phyloP scores from a whole-genome alignment of 306 rosid genomes.

The Trifolium repens region DNA sequence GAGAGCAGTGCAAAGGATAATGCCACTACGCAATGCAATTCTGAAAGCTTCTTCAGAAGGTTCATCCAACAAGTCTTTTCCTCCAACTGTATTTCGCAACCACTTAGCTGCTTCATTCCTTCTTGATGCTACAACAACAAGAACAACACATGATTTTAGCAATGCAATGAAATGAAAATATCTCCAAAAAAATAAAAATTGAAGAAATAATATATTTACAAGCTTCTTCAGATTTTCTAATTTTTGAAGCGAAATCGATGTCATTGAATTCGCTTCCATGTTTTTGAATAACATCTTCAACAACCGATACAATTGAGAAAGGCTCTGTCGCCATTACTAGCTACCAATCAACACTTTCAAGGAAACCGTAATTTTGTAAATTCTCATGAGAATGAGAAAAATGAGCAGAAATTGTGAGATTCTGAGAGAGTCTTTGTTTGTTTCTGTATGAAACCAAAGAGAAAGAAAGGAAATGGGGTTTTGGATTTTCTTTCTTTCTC shows the following conservation, averaged over 20 bases:
- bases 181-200: not conserved
- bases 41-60: conserved; percentile 93
- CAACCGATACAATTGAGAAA: conserved; percentile 67
- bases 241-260: conserved; percentile 53
- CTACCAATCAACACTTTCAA: not conserved
- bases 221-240: conserved; percentile 70
- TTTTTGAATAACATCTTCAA: conserved; percentile 78
- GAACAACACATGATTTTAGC: not conserved
- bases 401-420: conserved; percentile 38
- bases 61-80: conserved; percentile 80
- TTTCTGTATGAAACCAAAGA: conserved; percentile 16
- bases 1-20: conserved; percentile 81
- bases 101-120: conserved; percentile 87
- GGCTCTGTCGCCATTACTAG: conserved; percentile 64
- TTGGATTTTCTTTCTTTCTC: not conserved
- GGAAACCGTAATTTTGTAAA: no score
- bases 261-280: conserved; percentile 51
- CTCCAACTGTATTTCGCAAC: conserved; percentile 69
- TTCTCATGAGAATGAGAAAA: conserved; percentile 34
- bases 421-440: conserved; percentile 34
- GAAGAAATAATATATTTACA: conserved; percentile 46
- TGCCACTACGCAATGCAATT: conserved; percentile 82
- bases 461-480: not conserved
- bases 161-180: not conserved
- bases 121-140: conserved; percentile 66